These are phyloP conservation scores for Escovopsis sp. DNA, from an alignment of 2,329 filamentous ascomycete genomes.

Conservation along the genomic window DNA sequence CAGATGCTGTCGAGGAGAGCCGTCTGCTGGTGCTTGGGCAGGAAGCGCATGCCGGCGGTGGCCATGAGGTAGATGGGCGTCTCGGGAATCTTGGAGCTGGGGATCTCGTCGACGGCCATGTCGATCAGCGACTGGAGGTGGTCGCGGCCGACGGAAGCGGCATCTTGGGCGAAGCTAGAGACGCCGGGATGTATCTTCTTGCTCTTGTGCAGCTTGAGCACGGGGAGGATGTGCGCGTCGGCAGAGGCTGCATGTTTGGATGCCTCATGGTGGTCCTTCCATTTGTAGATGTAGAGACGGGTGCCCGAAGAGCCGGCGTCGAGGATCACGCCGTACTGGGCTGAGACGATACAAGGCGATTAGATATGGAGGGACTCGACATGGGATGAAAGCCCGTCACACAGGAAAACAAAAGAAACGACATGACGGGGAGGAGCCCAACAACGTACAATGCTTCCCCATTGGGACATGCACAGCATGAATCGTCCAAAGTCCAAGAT, in stretches of 20 bases:
- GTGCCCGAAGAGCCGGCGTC: slow-evolving; percentile 97
- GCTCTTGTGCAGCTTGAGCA: slow-evolving; percentile 70
- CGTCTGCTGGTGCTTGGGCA: slow-evolving; percentile 58
- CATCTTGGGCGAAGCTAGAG: slow-evolving; percentile 72
- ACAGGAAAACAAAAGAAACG: background rate
- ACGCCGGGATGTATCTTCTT: slow-evolving; percentile 92
- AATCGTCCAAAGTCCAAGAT: background rate
- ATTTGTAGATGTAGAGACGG: slow-evolving; percentile 85
- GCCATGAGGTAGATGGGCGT: slow-evolving; percentile 93
- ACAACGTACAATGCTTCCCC: slow-evolving; percentile 15
- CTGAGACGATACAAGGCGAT: slow-evolving; percentile 17
- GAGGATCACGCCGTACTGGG: slow-evolving; percentile 81
- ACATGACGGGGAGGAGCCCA: background rate
- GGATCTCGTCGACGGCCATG: slow-evolving; percentile 68
- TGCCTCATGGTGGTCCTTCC: slow-evolving; percentile 63
- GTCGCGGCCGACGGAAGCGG: slow-evolving; percentile 62
- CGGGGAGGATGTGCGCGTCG: slow-evolving; percentile 52
- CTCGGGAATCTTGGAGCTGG: slow-evolving; percentile 57
- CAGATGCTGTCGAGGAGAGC: slow-evolving; percentile 67
- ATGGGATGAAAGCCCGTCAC: background rate
- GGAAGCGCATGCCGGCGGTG: slow-evolving; percentile 84
- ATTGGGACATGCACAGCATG: slow-evolving; percentile 7
- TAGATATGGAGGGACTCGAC: background rate
- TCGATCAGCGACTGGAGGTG: slow-evolving; percentile 68
- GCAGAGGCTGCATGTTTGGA: slow-evolving; percentile 30